phyloP scores from a whole-genome alignment of 2,329 filamentous ascomycete genomes.

The Aspergillus tubingensis region DNA sequence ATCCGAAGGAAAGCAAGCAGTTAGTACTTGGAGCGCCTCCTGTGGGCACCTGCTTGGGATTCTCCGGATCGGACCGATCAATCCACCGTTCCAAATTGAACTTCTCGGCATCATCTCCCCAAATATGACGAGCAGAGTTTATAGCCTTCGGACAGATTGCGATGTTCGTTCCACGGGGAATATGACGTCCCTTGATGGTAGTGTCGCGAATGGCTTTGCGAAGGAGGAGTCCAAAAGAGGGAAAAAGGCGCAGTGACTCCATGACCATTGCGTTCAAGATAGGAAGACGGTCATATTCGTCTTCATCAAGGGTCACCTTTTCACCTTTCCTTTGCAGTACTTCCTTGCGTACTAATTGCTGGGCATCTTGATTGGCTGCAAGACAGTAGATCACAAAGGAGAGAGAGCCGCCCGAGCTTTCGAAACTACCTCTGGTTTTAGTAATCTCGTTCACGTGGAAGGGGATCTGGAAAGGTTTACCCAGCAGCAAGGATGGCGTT shows the following conservation, averaged over 20 bases:
- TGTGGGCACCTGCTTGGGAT: neutral
- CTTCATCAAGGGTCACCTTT: neutral
- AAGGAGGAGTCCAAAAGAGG: too few species aligned
- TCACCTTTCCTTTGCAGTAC: neutral
- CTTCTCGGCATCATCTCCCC: conserved; percentile 69
- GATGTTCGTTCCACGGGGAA: conserved; percentile 70
- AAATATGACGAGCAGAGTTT: conserved; percentile 67
- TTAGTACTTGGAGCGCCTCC: neutral
- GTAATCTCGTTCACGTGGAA: too few species aligned
- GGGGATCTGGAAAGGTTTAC: too few species aligned
- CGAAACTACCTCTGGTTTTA: neutral
- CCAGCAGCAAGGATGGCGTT: neutral
- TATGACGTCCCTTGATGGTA: conserved; percentile 59
- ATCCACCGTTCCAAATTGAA: conserved; percentile 79
- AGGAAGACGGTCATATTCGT: conserved; percentile 61
- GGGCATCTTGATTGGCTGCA: neutral
- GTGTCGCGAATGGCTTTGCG: conserved; percentile 58
- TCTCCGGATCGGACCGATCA: conserved; percentile 56
- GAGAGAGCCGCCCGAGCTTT: conserved; percentile 2
- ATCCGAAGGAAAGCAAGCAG: conserved; percentile 2
- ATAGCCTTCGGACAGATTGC: conserved; percentile 65
- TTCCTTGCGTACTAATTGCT: neutral
- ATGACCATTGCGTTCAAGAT: conserved; percentile 74
- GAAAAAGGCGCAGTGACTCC: too few species aligned
- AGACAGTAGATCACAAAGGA: conserved; percentile 3